phyloP scores from a whole-genome alignment of 352 stramenopile species.

The Globisporangium spinosum region DNA sequence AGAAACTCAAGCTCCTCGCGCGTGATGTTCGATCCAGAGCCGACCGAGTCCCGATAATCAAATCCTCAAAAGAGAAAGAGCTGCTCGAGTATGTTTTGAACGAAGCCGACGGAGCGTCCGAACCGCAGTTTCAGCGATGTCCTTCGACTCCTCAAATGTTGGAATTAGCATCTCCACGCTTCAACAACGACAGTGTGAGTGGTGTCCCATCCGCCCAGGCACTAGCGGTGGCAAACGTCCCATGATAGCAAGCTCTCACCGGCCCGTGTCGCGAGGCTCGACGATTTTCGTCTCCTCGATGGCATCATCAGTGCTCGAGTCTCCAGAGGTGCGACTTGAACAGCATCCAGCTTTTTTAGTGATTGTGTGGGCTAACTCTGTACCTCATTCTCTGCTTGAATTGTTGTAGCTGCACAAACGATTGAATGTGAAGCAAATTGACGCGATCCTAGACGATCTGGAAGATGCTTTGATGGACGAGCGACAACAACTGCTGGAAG shows the following conservation, averaged over 20 bases:
- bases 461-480: slow-evolving; percentile 57
- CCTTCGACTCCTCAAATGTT: slow-evolving; percentile 48
- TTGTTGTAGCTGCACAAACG: slow-evolving; percentile 34
- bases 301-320: slow-evolving; percentile 52
- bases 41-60: slow-evolving; percentile 13
- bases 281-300: slow-evolving; percentile 58
- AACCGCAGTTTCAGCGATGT: slow-evolving; percentile 12
- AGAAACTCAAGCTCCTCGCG: slow-evolving; percentile 70
- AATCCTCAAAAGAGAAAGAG: slow-evolving; percentile 47
- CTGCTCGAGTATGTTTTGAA: slow-evolving; percentile 61
- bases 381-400: background rate
- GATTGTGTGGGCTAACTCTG: background rate
- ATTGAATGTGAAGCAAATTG: slow-evolving; percentile 72
- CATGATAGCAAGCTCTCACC: slow-evolving; percentile 38
- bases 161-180: slow-evolving; percentile 23
- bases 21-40: slow-evolving; percentile 28
- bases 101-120: slow-evolving; percentile 15
- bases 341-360: background rate
- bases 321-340: slow-evolving; percentile 29
- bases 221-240: slow-evolving; percentile 42
- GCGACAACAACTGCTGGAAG: slow-evolving; percentile 58
- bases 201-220: slow-evolving; percentile 39
- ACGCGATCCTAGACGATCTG: slow-evolving; percentile 61
- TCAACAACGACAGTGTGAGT: slow-evolving; percentile 7
- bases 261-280: slow-evolving; percentile 61